Evolutionary conservation across 345 rosid species (phyloP), one percentile per base, ranked within the genome.

Genomic region (Heritiera littoralis): DNA sequence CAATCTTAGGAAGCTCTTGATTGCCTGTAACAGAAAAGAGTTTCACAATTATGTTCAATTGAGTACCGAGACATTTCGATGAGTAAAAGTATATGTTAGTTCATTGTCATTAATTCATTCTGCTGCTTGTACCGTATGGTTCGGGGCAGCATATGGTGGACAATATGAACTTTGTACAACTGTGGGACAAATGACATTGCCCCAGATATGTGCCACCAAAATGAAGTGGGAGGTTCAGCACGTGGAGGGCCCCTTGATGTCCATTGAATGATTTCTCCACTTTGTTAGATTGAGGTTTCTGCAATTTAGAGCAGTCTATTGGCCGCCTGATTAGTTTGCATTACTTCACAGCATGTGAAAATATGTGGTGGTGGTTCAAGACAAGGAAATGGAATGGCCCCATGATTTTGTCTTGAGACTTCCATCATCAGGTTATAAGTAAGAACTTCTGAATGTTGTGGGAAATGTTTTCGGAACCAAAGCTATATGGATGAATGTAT

Each of bases 1-100:
- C 23, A 30, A 58, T 79, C 81, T 9, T 65, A 66, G 73, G 83
- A 81, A 77, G 76, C 18, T 66, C 20, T 69, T 75, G 15, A 78
- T 61, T 77, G 77, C 38, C 55, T 61, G 56, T 40, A 77, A 38
- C 40, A 52, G 15, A 69, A 73, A 68, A 63, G 72, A 6, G 51
- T 65, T 64, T 69, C 74, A 69, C 3, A 46, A 69, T 69, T 12
- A 20, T 46, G 18, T 7, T 48, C 41, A 70, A 48, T 68, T 46
- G 55, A 68, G 74, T 20, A 43, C 38, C 12, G 38, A 38, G 63
- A 32, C 73, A 77, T 28, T 51, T 65, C 72, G 51, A 43, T 77
- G 55, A 64, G 38, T 76, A 49, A 51, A 74, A 32, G 20, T 7
- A 17, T 64, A 13, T 9, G 28, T 64, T 32, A 12, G 66, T 45